Conservation (phyloP, 148 eudicot genomes). For the Spergularia bocconei region DNA sequence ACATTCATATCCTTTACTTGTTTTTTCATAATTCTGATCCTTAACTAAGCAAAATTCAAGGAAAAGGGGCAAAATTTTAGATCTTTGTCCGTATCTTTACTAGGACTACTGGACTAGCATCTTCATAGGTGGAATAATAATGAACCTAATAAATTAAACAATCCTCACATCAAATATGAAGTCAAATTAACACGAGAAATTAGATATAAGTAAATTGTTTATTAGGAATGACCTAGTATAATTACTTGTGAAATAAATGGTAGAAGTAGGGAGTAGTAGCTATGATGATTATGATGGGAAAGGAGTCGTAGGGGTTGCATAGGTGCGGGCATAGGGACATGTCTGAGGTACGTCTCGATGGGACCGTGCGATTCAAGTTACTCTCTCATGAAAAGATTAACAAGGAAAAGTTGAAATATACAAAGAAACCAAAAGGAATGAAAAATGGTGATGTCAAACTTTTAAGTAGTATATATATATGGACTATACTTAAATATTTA, state of each 20-base stretch:
- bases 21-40: too few relatives aligned
- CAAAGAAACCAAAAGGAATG: not conserved
- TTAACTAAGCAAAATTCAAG: too few relatives aligned
- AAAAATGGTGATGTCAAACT: too few relatives aligned
- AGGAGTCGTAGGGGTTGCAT: not conserved
- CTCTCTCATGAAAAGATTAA: not conserved
- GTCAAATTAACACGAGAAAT: not conserved
- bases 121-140: too few relatives aligned
- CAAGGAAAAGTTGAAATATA: not conserved
- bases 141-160: too few relatives aligned
- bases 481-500: too few relatives aligned
- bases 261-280: not conserved
- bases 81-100: too few relatives aligned
- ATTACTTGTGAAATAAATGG: not conserved
- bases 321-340: slow-evolving; percentile 41
- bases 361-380: slow-evolving; percentile 29
- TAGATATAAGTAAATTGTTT: too few relatives aligned
- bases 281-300: not conserved
- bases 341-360: slow-evolving; percentile 34
- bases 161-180: not conserved
- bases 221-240: not conserved
- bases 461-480: too few relatives aligned
- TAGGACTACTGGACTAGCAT: too few relatives aligned
- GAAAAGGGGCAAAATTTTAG: too few relatives aligned
- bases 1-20: too few relatives aligned